Percentiles rank a stretch among this genome's conserved stretches.
These are phyloP conservation scores for Kurtzmaniella natalensis DNA, from an alignment of 1,139 yeast genomes.

Conservation along the genomic window DNA sequence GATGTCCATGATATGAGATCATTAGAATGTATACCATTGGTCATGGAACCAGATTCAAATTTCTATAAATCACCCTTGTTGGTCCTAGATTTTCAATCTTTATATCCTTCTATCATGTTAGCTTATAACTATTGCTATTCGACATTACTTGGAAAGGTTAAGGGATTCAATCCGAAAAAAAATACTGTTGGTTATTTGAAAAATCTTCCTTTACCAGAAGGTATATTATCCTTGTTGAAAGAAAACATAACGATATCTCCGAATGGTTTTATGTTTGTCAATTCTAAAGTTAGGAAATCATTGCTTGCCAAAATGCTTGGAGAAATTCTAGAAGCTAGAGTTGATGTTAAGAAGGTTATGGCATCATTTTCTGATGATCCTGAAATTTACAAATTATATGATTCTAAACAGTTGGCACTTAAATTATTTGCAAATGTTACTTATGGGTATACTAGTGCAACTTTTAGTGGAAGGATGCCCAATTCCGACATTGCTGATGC, in stretches of 20 bases:
- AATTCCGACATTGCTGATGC: slow-evolving; percentile 93
- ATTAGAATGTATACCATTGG: slow-evolving; percentile 80
- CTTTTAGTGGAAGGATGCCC: slow-evolving; percentile 96
- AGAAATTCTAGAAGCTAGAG: slow-evolving; percentile 76
- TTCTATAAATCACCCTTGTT: slow-evolving; percentile 85
- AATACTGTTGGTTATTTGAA: slow-evolving; percentile 35
- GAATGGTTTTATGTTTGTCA: slow-evolving; percentile 78
- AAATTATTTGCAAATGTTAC: slow-evolving; percentile 93
- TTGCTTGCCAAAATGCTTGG: slow-evolving; percentile 77
- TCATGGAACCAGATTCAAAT: slow-evolving; percentile 86
- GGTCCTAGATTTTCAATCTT: slow-evolving; percentile 88
- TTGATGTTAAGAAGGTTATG: slow-evolving; percentile 75
- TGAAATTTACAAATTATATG: slow-evolving; percentile 52
- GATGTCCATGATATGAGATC: slow-evolving; percentile 86
- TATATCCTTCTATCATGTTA: slow-evolving; percentile 87
- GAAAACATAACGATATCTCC: slow-evolving; percentile 65
- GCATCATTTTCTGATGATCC: slow-evolving; percentile 37
- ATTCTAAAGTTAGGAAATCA: slow-evolving; percentile 63
- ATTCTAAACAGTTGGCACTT: slow-evolving; percentile 79
- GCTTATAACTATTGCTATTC: slow-evolving; percentile 93
- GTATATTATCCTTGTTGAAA: slow-evolving; percentile 53
- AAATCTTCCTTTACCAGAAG: slow-evolving; percentile 49
- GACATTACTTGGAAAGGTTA: slow-evolving; percentile 71
- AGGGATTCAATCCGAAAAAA: slow-evolving; percentile 45
- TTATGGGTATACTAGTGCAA: slow-evolving; percentile 92